These are phyloP conservation scores for Aspergillus tanneri DNA, from an alignment of 2,329 filamentous ascomycete genomes.

Conservation along the genomic window DNA sequence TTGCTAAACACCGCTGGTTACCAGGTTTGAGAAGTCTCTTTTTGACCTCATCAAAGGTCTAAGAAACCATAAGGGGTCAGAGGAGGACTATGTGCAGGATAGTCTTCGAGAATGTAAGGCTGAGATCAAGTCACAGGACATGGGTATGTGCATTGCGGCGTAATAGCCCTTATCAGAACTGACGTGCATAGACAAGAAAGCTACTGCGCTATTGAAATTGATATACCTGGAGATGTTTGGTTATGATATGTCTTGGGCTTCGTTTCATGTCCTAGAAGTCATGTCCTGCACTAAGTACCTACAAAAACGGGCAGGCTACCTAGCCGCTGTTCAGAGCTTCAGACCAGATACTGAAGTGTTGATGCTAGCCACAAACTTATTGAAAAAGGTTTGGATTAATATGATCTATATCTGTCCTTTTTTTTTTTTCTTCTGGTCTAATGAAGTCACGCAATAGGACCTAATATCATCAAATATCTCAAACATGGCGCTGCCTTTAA, in stretches of 20 bases:
- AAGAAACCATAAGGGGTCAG: slow-evolving; percentile 90
- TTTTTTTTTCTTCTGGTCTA: slow-evolving; percentile 11
- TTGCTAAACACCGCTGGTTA: not conserved
- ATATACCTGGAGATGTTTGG: slow-evolving; percentile 99
- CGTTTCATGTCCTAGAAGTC: slow-evolving; percentile 96
- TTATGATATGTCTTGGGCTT: slow-evolving; percentile 99
- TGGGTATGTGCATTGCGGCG: slow-evolving; percentile 59
- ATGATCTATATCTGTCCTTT: slow-evolving; percentile 1
- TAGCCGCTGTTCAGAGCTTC: slow-evolving; percentile 95
- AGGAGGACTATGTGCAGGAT: slow-evolving; percentile 92
- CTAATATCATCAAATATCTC: slow-evolving; percentile 68
- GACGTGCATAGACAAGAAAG: slow-evolving; percentile 73
- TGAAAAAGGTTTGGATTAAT: slow-evolving; percentile 71
- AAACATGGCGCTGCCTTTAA: slow-evolving; percentile 80
- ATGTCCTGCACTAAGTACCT: slow-evolving; percentile 96
- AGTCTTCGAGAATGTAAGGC: slow-evolving; percentile 91
- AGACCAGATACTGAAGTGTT: slow-evolving; percentile 92
- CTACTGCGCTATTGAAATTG: slow-evolving; percentile 90
- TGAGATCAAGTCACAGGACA: slow-evolving; percentile 89
- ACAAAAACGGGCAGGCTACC: slow-evolving; percentile 92
- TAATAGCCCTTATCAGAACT: slow-evolving; percentile 2
- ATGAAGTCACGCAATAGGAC: slow-evolving; percentile 32
- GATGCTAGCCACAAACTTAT: slow-evolving; percentile 92
- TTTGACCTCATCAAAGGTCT: slow-evolving; percentile 98
- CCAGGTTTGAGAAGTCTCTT: slow-evolving; percentile 97